Conservation (phyloP, 805 yeast genomes). For the Yarrowia hollandica region DNA sequence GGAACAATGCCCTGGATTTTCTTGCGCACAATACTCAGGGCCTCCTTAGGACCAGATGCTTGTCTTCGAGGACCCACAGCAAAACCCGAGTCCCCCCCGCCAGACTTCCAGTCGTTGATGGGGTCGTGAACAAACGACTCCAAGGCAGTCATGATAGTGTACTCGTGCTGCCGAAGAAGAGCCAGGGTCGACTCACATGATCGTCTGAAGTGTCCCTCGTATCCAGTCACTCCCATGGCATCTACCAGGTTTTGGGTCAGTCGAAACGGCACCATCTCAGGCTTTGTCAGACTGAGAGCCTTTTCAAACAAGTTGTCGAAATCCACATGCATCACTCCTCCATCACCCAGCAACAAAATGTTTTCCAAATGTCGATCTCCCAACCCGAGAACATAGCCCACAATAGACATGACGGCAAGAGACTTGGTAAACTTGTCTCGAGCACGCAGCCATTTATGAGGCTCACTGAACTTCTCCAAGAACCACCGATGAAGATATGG, state of each 20-base stretch:
- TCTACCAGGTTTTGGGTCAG: constrained; percentile 84
- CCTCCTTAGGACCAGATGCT: constrained; percentile 56
- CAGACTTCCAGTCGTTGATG: constrained; percentile 70
- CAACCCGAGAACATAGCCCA: constrained; percentile 87
- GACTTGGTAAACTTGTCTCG: constrained; percentile 74
- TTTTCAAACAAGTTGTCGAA: constrained; percentile 95
- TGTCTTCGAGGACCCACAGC: constrained; percentile 35
- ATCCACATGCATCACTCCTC: constrained; percentile 88
- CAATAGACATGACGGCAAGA: constrained; percentile 95
- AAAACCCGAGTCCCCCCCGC: constrained; percentile 32
- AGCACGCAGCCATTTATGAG: constrained; percentile 80
- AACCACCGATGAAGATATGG: constrained; percentile 82
- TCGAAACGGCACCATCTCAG: constrained; percentile 94
- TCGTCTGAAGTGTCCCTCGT: constrained; percentile 85
- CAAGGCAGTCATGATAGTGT: constrained; percentile 80
- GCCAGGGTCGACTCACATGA: constrained; percentile 81
- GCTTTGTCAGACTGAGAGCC: constrained; percentile 64
- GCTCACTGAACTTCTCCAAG: constrained; percentile 83
- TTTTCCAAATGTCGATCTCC: constrained; percentile 98
- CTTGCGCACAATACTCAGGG: constrained; percentile 68
- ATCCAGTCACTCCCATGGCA: constrained; percentile 83
- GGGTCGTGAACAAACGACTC: constrained; percentile 95
- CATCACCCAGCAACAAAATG: constrained; percentile 71
- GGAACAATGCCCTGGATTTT: constrained; percentile 82
- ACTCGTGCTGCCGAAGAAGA: constrained; percentile 74